Conservation (phyloP, 1,139 yeast genomes). For the Candida neerlandica region DNA sequence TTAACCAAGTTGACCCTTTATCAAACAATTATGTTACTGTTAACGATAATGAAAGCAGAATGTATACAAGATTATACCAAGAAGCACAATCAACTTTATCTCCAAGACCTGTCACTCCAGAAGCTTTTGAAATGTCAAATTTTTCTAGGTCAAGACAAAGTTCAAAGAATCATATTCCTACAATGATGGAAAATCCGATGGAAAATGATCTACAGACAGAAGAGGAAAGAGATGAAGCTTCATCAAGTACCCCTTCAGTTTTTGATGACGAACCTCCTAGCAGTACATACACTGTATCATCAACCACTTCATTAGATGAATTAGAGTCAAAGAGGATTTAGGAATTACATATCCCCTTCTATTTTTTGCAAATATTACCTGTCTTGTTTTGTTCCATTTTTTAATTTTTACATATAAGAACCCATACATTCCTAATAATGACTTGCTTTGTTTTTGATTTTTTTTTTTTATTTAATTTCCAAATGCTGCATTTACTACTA, state of each 20-base stretch:
- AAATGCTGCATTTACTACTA: not conserved
- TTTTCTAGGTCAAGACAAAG: conserved; percentile 37
- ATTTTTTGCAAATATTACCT: conserved; percentile 1
- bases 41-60: conserved; percentile 16
- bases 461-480: too few species aligned
- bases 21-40: conserved; percentile 16
- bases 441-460: too few species aligned
- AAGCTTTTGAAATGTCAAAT: conserved; percentile 32
- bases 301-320: conserved; percentile 38
- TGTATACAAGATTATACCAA: conserved; percentile 12
- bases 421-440: not conserved
- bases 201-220: conserved; percentile 14
- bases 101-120: conserved; percentile 10
- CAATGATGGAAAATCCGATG: conserved; percentile 15
- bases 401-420: not conserved
- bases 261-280: conserved; percentile 32
- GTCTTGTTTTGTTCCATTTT: too few species aligned
- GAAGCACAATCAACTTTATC: conserved; percentile 13
- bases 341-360: not conserved
- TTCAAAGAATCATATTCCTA: conserved; percentile 26
- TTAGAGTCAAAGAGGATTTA: conserved; percentile 18
- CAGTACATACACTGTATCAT: conserved; percentile 27
- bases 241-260: conserved; percentile 43
- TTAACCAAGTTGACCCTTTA: conserved; percentile 39
- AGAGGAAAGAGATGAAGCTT: conserved; percentile 32